Conservation (phyloP, 1,139 yeast genomes). For the Taiozyma sp. region DNA sequence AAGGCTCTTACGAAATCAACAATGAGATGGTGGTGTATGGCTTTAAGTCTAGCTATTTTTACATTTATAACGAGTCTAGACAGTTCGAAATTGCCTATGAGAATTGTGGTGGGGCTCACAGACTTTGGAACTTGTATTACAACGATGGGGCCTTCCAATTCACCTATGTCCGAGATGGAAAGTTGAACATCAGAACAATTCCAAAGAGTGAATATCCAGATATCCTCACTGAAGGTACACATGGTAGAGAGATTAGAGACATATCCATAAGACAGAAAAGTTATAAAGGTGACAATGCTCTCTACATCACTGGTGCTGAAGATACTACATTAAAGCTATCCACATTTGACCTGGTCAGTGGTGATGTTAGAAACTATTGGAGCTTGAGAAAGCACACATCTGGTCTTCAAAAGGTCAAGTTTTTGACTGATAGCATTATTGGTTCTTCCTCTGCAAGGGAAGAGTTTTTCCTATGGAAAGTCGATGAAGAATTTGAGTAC, state of each 20-base stretch:
- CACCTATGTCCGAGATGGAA: conserved; percentile 54
- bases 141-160: conserved; percentile 29
- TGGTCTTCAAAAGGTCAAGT: conserved; percentile 74
- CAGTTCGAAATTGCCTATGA: conserved; percentile 68
- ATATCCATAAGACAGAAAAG: conserved; percentile 41
- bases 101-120: conserved; percentile 89
- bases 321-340: conserved; percentile 75
- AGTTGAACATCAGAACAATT: conserved; percentile 31
- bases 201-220: conserved; percentile 24
- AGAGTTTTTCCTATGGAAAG: conserved; percentile 78
- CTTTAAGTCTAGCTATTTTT: conserved; percentile 75
- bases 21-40: conserved; percentile 68
- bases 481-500: conserved; percentile 32
- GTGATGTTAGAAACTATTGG: conserved; percentile 47
- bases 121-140: conserved; percentile 63
- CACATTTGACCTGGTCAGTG: conserved; percentile 34
- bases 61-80: conserved; percentile 76
- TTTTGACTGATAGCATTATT: conserved; percentile 50
- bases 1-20: conserved; percentile 54
- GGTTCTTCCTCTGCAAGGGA: conserved; percentile 84
- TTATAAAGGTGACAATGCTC: conserved; percentile 18
- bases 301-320: conserved; percentile 78
- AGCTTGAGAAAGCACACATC: conserved; percentile 79
- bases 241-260: conserved; percentile 84
- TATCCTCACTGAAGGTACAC: conserved; percentile 56